phyloP scores from a whole-genome alignment of 1,284 basidiomycete genomes.

The Trametes hirsuta region DNA sequence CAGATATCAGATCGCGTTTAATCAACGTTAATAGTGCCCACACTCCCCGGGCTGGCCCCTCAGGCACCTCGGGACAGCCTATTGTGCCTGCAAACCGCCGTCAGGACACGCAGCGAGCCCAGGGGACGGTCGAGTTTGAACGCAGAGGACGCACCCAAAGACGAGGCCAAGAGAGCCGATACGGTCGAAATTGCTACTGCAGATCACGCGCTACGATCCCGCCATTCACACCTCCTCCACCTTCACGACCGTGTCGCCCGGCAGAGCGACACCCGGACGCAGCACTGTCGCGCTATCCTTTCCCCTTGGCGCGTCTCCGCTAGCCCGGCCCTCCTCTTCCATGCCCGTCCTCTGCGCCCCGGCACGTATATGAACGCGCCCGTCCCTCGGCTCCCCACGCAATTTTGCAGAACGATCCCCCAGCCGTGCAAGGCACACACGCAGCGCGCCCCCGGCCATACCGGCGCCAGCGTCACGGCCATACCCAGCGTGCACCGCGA shows the following conservation, averaged over 20 bases:
- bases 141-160: neutral
- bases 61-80: neutral
- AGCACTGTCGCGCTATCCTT: slow-evolving; percentile 4
- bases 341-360: neutral
- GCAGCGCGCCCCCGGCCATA: slow-evolving; percentile 23
- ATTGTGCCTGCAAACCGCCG: no score
- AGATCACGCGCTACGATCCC: neutral
- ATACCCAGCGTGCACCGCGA: slow-evolving; percentile 21
- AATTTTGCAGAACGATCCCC: slow-evolving; percentile 14
- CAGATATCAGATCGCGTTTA: neutral
- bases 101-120: no score
- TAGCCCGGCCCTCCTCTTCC: neutral
- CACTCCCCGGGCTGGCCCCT: neutral
- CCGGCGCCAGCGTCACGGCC: slow-evolving; percentile 5
- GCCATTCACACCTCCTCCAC: slow-evolving; percentile 2
- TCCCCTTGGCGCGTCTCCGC: slow-evolving; percentile 8
- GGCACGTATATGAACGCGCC: slow-evolving; percentile 7
- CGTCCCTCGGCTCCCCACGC: neutral
- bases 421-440: slow-evolving; percentile 36
- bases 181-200: neutral
- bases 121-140: neutral
- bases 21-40: neutral
- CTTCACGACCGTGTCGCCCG: slow-evolving; percentile 13
- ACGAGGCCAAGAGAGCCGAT: neutral
- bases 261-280: slow-evolving; percentile 1